A percentile compares a stretch with the other conserved stretches of the same genome.
phyloP scores from a whole-genome alignment of 1,284 basidiomycete species.

The Trichosporon sp. region DNA sequence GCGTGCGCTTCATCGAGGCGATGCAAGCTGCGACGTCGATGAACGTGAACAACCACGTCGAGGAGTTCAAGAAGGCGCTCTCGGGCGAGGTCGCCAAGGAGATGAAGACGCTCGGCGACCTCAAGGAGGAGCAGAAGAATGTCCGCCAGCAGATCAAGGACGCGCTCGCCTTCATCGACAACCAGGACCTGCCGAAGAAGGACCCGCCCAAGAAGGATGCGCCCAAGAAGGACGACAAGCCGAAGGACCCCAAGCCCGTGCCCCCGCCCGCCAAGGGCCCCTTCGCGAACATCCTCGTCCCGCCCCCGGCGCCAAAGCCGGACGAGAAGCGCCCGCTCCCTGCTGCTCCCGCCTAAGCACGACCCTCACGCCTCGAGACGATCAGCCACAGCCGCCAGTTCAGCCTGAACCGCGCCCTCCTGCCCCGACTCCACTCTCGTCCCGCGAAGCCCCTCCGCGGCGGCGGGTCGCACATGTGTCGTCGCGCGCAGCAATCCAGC shows the following conservation, averaged over 20 bases:
- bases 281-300: neutral
- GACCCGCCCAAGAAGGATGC: neutral
- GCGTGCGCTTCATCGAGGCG: constrained; percentile 77
- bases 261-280: neutral
- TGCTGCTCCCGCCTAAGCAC: neutral
- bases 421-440: no score
- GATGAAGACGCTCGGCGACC: constrained; percentile 67
- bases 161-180: constrained; percentile 47
- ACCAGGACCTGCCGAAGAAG: constrained; percentile 13
- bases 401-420: no score
- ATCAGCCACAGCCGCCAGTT: no score
- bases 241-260: neutral
- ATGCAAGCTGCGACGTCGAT: constrained; percentile 85
- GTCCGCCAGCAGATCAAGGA: constrained; percentile 58
- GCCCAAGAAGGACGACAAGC: neutral
- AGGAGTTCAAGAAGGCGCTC: constrained; percentile 54
- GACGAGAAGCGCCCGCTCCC: neutral
- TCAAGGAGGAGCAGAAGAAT: constrained; percentile 66
- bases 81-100: constrained; percentile 53
- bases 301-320: neutral
- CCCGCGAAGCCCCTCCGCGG: no score
- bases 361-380: no score
- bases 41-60: constrained; percentile 76
- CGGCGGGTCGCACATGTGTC: no score
- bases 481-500: no score